Percentiles rank a stretch among this genome's conserved stretches.
Conservation (phyloP, 768 basidiomycete genomes). For the Tulasnella sp. region DNA sequence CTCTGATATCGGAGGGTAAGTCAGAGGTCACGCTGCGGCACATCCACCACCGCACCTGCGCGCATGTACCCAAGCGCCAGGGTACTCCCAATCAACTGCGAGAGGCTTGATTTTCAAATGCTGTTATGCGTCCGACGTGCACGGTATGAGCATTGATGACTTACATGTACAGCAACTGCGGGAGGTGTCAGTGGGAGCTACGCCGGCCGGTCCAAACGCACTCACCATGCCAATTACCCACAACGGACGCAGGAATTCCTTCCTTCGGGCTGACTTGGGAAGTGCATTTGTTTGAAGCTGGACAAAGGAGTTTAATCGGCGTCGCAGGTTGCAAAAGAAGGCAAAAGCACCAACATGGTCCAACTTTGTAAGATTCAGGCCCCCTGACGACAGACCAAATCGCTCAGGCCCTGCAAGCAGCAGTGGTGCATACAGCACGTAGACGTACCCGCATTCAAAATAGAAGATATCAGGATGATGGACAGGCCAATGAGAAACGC, state of each 20-base stretch:
- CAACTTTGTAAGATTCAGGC: slow-evolving; percentile 88
- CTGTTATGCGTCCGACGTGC: slow-evolving; percentile 18
- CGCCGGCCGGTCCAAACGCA: neutral
- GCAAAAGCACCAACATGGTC: slow-evolving; percentile 54
- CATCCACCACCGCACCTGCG: slow-evolving; percentile 50
- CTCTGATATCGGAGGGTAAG: slow-evolving; percentile 36
- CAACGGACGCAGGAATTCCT: slow-evolving; percentile 71
- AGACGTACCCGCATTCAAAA: slow-evolving; percentile 60
- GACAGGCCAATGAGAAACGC: slow-evolving; percentile 68
- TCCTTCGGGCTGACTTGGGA: slow-evolving; percentile 60
- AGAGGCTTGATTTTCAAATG: slow-evolving; percentile 38
- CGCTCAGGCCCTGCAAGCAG: neutral
- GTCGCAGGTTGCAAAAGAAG: neutral
- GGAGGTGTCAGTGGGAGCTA: neutral
- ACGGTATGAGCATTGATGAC: slow-evolving; percentile 24
- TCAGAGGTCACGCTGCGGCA: neutral
- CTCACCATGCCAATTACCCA: slow-evolving; percentile 76
- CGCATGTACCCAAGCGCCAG: slow-evolving; percentile 81
- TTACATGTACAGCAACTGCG: slow-evolving; percentile 66
- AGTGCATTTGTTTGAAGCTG: slow-evolving; percentile 61
- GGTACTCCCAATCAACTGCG: slow-evolving; percentile 78
- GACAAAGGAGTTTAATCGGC: neutral
- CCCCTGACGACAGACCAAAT: slow-evolving; percentile 31
- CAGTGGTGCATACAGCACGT: neutral
- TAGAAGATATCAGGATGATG: slow-evolving; percentile 71